Base-by-base conservation (phyloP, 1,284 basidiomycete species). In the Cutaneotrichosporon curvatum region DNA sequence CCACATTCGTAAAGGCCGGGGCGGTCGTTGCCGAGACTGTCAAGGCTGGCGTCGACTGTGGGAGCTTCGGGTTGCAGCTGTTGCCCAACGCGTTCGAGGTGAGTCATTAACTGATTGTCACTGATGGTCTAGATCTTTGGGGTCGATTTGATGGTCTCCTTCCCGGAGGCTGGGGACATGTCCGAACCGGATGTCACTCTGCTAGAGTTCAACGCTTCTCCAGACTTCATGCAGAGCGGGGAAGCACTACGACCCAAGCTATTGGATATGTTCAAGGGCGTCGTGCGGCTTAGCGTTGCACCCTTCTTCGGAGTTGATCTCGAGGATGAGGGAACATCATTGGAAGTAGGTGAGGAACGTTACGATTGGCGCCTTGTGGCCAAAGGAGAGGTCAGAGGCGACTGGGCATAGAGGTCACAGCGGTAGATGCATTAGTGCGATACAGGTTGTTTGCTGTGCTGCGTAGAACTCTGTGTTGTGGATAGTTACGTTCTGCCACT, bases 181-280 rank as follows among this genome's bases (percentile, higher is more conserved):
- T 77, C 61, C 0, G 44, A 48, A 11, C 71, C 71, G 0, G 51
- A 79, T 54, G 82, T 89, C 3, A 83, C 84, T 50, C 73, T 97
- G 4, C 76, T 97, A 22, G 94, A 97, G 67, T 78, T 95, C 62
- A 97, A 97, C 66, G 84, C 92, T 18, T 92, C 95, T 58, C 94
- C 94, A 2, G 94, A 96, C 45, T 96, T 97, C 56, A 87, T 92
- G 60, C 80, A 96, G 54, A 92, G 88, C 0, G 95, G 94, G 1
- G 77, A 81, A n/a, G 78, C 86, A 33, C 74, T 97, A 0, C 53
- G 62, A 36, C 78, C 79, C 4, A 83, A 83, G 78, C 81, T 91
- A 37, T 79, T 85, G 55, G 83, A 85, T 51, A 75, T 96, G 44
- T 95, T 95, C 72, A 73, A 75, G 37, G 77, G 80, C 0, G 85